Evolutionary conservation across 2,329 filamentous ascomycete species (phyloP).

Genomic region (Aspergillus phoenicis): DNA sequence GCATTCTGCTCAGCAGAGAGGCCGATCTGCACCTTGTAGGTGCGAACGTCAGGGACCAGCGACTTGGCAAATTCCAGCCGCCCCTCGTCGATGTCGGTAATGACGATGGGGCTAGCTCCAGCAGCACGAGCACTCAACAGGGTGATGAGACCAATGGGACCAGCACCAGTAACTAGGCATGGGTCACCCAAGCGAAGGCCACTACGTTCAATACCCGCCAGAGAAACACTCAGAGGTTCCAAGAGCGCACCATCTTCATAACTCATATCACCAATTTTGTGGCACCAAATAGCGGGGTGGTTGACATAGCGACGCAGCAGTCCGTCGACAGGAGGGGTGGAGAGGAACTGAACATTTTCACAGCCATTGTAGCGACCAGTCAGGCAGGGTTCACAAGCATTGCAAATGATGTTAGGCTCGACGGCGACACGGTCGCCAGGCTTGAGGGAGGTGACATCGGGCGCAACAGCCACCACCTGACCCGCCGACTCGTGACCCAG

Average conservation of each 20-base stretch:
- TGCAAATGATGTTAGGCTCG: constrained; percentile 92
- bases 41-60: constrained; percentile 75
- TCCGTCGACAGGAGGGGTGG: constrained; percentile 85
- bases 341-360: constrained; percentile 80
- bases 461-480: constrained; percentile 70
- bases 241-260: constrained; percentile 89
- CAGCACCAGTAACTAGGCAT: constrained; percentile 86
- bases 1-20: constrained; percentile 69
- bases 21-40: constrained; percentile 58
- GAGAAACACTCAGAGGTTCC: constrained; percentile 84
- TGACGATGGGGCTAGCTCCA: constrained; percentile 85
- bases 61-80: constrained; percentile 82
- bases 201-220: constrained; percentile 84
- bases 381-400: constrained; percentile 84
- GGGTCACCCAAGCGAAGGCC: constrained; percentile 81
- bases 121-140: constrained; percentile 82
- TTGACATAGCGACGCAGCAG: constrained; percentile 90
- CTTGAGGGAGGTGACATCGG: constrained; percentile 75
- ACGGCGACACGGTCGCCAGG: constrained; percentile 89
- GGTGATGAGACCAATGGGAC: constrained; percentile 89
- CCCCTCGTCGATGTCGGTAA: constrained; percentile 91
- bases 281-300: constrained; percentile 91
- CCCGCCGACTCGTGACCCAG: constrained; percentile 90
- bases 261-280: constrained; percentile 91
- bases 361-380: constrained; percentile 96